Base-by-base conservation (phyloP, 306 rosid species). In the Prunus padus region DNA sequence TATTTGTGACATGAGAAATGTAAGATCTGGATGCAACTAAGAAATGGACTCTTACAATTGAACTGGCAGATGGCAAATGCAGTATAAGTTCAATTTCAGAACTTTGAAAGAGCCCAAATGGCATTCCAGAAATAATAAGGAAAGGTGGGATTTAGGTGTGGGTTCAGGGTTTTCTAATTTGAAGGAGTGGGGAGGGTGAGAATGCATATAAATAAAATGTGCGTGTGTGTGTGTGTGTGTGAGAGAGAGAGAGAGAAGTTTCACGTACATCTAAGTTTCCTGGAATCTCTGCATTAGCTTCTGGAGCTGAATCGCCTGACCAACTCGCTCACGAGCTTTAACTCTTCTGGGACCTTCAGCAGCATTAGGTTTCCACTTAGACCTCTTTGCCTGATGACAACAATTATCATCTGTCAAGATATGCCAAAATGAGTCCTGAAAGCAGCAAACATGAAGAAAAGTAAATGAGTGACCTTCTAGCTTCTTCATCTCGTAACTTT, bases 231-330 rank as follows among this genome's bases (percentile, higher is more conserved):
- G n/a, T n/a, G n/a, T n/a, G 42, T 5, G 42, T 13, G 66, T 3
- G n/a, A 40, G 55, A 46, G 57, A 70, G 47, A 47, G 61, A 19
- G 67, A 65, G 25, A 44, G 19, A 5, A 12, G 28, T 47, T 59
- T 67, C 49, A 80, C 96, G 44, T 88, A 95, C 99, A 76, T 95
- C 99, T 79, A 95, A 83, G 89, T 95, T 95, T 74, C 89, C 83
- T 88, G 89, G 97, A 76, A 80, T 82, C 82, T 95, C 99, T 31
- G 99, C 99, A 76, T 95, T 95, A 69, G 99, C 99, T 88, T 92
- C 99, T 12, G 99, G 99, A 73, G 88, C 93, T 0, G 97, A 81
- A 92, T 55, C 63, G 99, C 97, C 67, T 93, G 89, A 64, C 96
- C 83, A 68, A 63, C 78, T 30, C 88, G 92, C 25, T 95, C 97